Base-by-base conservation (phyloP, 2,329 filamentous ascomycete genomes). In the Verticillium nonalfalfae region DNA sequence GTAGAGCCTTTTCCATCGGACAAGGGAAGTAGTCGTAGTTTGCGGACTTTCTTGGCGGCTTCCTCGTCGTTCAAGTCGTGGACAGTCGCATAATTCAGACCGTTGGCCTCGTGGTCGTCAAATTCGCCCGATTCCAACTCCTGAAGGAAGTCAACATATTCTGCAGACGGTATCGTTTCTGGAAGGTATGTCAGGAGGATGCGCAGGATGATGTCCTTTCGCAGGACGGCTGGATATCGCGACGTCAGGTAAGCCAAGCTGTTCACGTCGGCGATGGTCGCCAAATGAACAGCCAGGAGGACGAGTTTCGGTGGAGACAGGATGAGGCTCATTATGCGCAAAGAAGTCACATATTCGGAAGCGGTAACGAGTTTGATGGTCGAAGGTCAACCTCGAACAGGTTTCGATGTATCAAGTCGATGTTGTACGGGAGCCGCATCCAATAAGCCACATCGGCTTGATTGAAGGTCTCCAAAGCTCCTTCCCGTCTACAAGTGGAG, bases 131-230 rank as follows among this genome's bases (percentile, higher is more conserved):
- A 75, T 50, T 78, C 79, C 63, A 93, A 75, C 59, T 85, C 81
- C 67, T 82, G 74, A 18, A 93, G 70, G 59, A 91, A 83, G 14
- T 77, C 76, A 18, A 85, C 77, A 70, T 93, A 93, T 56, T 78
- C 72, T n/a, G 74, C 75, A 5, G 91, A 86, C 5, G 83, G 83
- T 5, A 86, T 70, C 54, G 83, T 88, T 73, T 94, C 90, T 33
- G 92, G 91, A 1, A 96, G 80, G 70, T 89, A 91, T 21, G 88
- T 91, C 56, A 96, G 81, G 26, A 96, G 76, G 59, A 95, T 86
- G 55, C 89, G 86, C 62, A 95, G 79, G 31, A 91, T 71, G 14
- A 92, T 76, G 61, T 90, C 85, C 55, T 83, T 81, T 34, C 82
- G 79, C 60, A 95, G 78, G 40, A 87, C 80, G 60, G 82, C 77